phyloP scores from a whole-genome alignment of 2,329 filamentous ascomycete species.

The Trichoderma guizhouense region DNA sequence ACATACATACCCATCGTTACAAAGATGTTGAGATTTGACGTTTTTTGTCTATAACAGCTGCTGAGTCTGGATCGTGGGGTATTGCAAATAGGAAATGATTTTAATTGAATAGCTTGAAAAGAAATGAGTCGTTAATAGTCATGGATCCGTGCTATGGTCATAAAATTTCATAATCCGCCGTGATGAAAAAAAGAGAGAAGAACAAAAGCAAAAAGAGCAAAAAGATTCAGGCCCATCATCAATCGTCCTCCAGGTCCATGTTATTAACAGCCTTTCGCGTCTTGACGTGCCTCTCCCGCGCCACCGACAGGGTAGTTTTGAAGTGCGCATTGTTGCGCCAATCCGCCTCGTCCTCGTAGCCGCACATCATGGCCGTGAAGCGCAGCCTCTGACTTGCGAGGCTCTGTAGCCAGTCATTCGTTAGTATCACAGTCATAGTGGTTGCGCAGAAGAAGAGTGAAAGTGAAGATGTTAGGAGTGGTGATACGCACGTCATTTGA shows the following conservation, averaged over 20 bases:
- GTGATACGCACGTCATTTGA: conserved; percentile 48
- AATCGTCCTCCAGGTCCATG: neutral
- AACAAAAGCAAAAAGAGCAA: neutral
- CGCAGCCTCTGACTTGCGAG: conserved; percentile 53
- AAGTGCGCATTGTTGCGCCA: conserved; percentile 7
- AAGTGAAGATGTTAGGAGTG: neutral
- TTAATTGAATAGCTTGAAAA: neutral
- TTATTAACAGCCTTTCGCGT: neutral
- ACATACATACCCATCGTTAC: conserved; percentile 4
- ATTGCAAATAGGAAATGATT: neutral
- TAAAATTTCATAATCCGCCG: neutral
- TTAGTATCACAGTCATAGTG: neutral
- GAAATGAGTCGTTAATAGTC: neutral
- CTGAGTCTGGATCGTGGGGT: neutral
- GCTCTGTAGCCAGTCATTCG: conserved; percentile 39
- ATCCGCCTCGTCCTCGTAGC: conserved; percentile 37
- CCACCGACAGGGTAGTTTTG: conserved; percentile 12
- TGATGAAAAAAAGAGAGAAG: neutral
- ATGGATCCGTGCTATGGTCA: neutral
- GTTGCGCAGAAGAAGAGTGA: neutral
- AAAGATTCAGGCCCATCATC: neutral
- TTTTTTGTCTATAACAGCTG: neutral
- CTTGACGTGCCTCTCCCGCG: conserved; percentile 2
- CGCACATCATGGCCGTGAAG: conserved; percentile 55
- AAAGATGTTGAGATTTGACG: neutral